These are phyloP conservation scores for Metschnikowia picachoensis DNA, from an alignment of 805 yeast species.

Conservation along the genomic window DNA sequence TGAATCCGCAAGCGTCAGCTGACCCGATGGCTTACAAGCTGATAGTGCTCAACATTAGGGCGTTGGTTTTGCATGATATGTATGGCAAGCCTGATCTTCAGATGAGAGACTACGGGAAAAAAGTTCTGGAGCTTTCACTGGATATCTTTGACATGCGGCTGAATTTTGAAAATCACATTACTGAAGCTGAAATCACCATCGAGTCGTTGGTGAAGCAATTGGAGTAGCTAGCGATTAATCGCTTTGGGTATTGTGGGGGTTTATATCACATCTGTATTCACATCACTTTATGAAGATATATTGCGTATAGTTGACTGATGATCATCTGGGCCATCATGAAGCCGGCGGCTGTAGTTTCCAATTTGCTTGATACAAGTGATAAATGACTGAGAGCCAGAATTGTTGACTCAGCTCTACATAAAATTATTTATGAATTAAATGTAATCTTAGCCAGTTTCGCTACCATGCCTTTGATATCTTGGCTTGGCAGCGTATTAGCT, in stretches of 20 bases:
- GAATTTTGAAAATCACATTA: conserved; percentile 1
- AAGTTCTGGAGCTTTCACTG: background rate
- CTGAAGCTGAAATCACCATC: background rate
- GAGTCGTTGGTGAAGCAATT: background rate
- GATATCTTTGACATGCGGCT: background rate
- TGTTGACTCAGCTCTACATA: too few species aligned
- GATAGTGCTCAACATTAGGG: conserved; percentile 2
- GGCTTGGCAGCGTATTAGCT: too few species aligned
- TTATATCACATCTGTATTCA: too few species aligned
- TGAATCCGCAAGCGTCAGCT: background rate
- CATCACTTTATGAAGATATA: too few species aligned
- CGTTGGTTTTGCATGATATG: background rate
- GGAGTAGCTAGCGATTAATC: background rate
- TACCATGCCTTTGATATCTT: too few species aligned
- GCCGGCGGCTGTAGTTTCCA: too few species aligned
- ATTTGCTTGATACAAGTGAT: too few species aligned
- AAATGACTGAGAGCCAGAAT: too few species aligned
- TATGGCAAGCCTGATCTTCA: conserved; percentile 1
- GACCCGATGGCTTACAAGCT: conserved; percentile 1
- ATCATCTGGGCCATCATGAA: too few species aligned
- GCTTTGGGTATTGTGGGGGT: background rate
- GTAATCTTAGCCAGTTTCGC: too few species aligned
- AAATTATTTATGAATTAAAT: too few species aligned
- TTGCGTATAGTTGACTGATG: too few species aligned
- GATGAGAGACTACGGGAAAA: background rate